These are phyloP conservation scores for Geranium brycei DNA, from an alignment of 345 rosid genomes.

Conservation along the genomic window DNA sequence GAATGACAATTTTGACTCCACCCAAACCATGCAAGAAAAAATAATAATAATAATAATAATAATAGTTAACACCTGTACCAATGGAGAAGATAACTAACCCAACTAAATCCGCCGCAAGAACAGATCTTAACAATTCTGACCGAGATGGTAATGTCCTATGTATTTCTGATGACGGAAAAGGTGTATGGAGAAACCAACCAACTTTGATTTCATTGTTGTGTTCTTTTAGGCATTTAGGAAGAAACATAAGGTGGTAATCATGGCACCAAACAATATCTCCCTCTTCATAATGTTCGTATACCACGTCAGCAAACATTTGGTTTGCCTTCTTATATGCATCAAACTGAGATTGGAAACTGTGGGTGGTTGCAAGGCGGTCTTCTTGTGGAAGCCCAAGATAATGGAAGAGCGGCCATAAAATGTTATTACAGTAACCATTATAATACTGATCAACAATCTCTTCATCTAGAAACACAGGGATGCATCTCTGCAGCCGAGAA, in stretches of 20 bases:
- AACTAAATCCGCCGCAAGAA: slow-evolving; percentile 96
- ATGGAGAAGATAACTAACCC: slow-evolving; percentile 39
- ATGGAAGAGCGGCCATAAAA: slow-evolving; percentile 96
- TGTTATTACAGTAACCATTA: slow-evolving; percentile 97
- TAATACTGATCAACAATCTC: slow-evolving; percentile 98
- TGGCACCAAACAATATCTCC: slow-evolving; percentile 99
- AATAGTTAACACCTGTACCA: too few species aligned
- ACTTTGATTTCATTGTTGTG: slow-evolving; percentile 79
- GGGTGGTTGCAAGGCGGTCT: slow-evolving; percentile 94
- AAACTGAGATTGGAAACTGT: slow-evolving; percentile 97
- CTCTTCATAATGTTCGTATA: slow-evolving; percentile 77
- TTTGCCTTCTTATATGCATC: slow-evolving; percentile 95
- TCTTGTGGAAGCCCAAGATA: slow-evolving; percentile 99
- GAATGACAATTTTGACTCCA: too few species aligned
- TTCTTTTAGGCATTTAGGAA: slow-evolving; percentile 87
- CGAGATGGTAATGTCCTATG: slow-evolving; percentile 95
- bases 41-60: too few species aligned
- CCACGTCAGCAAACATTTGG: slow-evolving; percentile 97
- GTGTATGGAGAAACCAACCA: slow-evolving; percentile 99
- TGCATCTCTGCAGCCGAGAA: slow-evolving; percentile 60
- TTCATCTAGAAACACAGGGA: slow-evolving; percentile 97
- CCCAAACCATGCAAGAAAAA: too few species aligned
- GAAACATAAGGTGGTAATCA: slow-evolving; percentile 97
- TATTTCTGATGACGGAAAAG: slow-evolving; percentile 98
- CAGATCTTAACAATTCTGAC: slow-evolving; percentile 81